Evolutionary conservation across 768 basidiomycete species (phyloP), one percentile per base, ranked within the genome.

Genomic region (Suillus luteus): DNA sequence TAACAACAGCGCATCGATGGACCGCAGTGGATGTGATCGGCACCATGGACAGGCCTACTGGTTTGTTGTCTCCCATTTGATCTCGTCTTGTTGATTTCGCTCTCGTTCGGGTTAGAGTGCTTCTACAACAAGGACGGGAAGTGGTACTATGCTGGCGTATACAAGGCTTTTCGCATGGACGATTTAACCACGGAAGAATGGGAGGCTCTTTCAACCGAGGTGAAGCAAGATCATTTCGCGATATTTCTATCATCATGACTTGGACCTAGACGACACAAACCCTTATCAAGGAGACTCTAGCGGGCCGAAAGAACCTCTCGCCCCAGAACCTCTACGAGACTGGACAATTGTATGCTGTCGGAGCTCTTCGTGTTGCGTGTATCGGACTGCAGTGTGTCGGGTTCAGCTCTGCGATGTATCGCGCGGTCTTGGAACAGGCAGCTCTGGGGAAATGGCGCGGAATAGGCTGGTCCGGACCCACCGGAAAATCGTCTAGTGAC

Each of bases 91-190:
- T 31, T 31, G 19, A n/a, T n/a, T 19, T 27, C 27, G n/a, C 64
- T 67, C 37, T 67, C 51, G 1, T 41, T 15, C 40, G 54, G 40
- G 19, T 33, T 63, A 91, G 91, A 93, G 70, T 93, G 90, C 66
- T 93, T 93, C 74, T 93, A 86, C 68, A 89, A 87, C 74, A 91
- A 87, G 72, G 89, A 91, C 62, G 89, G 88, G 9, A 84, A 85
- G 64, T 93, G 90, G 89, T 93, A 92, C 72, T 93, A 93, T 65
- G 91, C 91, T 14, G 91, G 91, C n/a, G 81, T 85, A 4, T 93
- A 93, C 75, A 85, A 82, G 61, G 83, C 83, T 1, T 86, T 93
- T 71, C 77, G 80, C 60, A 80, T 93, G 57, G 86, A 86, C 33
- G 85, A 90, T 62, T 77, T 93, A 15, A 85, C 85, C 0, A 75